phyloP scores from a whole-genome alignment of 768 basidiomycete species.

The Leccinum variicolor region DNA sequence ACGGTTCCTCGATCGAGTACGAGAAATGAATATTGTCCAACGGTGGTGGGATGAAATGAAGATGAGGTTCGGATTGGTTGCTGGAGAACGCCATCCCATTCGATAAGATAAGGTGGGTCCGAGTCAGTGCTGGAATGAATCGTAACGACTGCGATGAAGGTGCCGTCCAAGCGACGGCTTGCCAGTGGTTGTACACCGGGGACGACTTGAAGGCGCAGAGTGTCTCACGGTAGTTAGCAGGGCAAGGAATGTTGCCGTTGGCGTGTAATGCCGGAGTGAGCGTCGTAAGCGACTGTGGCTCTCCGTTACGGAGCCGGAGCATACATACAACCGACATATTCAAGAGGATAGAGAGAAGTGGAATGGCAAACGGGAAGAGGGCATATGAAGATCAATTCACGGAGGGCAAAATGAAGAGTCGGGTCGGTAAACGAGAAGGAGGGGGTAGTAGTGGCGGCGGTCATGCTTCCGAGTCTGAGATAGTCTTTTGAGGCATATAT shows the following conservation, averaged over 20 bases:
- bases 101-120: too few relatives aligned
- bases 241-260: slow-evolving; percentile 3
- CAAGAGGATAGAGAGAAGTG: slow-evolving; percentile 10
- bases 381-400: background rate
- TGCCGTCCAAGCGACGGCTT: background rate
- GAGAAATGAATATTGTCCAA: background rate
- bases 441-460: background rate
- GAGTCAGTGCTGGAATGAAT: slow-evolving; percentile 4
- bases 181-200: background rate
- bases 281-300: too few relatives aligned
- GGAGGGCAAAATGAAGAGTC: slow-evolving; percentile 9
- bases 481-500: too few relatives aligned
- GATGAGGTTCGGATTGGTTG: background rate
- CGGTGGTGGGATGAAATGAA: slow-evolving; percentile 3
- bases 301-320: background rate
- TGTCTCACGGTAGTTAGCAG: slow-evolving; percentile 6
- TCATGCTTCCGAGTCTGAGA: too few relatives aligned
- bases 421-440: slow-evolving; percentile 3
- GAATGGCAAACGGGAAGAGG: background rate
- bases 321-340: background rate
- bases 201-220: background rate
- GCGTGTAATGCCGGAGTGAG: slow-evolving; percentile 6
- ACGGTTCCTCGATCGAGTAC: background rate
- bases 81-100: background rate
- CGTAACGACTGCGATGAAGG: background rate